Evolutionary conservation across 108 stramenopile species (phyloP).

Genomic region (Skeletonema costatum): DNA sequence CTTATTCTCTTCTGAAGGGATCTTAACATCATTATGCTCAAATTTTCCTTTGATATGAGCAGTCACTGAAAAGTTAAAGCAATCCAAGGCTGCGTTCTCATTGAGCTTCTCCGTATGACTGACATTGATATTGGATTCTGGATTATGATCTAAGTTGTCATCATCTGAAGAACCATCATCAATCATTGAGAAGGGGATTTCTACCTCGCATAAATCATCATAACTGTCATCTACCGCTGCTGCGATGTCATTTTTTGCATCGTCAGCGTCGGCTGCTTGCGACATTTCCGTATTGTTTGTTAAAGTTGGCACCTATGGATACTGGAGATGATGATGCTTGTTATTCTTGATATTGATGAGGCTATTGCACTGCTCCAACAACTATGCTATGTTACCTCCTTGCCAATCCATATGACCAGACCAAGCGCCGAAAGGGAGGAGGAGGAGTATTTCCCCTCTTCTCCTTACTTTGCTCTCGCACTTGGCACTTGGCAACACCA

Average conservation of each 20-base stretch:
- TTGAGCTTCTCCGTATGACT: slow-evolving; percentile 1
- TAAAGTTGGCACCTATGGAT: no score
- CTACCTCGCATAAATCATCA: not conserved
- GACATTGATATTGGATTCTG: not conserved
- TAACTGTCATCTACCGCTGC: not conserved
- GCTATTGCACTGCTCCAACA: no score
- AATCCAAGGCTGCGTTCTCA: slow-evolving; percentile 15
- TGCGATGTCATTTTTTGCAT: not conserved
- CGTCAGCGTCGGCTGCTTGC: not conserved
- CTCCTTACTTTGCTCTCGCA: no score
- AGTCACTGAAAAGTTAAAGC: slow-evolving; percentile 19
- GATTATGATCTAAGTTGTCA: not conserved
- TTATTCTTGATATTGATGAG: no score
- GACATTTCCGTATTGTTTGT: not conserved
- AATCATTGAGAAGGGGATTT: not conserved
- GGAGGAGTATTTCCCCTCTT: no score
- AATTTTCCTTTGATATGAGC: slow-evolving; percentile 16
- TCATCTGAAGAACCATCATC: not conserved
- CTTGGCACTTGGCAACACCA: no score
- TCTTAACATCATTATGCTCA: not conserved
- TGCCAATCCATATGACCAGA: no score
- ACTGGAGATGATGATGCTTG: no score
- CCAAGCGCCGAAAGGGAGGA: no score
- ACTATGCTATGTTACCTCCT: no score
- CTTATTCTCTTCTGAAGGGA: not conserved